Evolutionary conservation across 2,329 filamentous ascomycete species (phyloP).

Genomic region (Hymenoscyphus infarciens): DNA sequence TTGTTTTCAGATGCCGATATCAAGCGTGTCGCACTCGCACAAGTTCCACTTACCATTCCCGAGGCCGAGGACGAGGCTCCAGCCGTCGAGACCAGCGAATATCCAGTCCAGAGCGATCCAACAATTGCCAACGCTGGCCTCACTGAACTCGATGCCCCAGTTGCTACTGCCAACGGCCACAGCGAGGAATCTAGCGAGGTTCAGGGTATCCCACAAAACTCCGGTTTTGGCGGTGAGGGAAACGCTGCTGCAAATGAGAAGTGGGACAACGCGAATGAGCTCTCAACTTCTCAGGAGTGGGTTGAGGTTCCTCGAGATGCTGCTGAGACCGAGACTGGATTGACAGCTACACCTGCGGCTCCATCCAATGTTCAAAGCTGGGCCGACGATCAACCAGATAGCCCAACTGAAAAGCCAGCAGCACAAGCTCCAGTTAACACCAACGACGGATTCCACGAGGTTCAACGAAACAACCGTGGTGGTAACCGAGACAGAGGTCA

Average conservation of each 20-base stretch:
- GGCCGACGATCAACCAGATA: slow-evolving; percentile 74
- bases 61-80: slow-evolving; percentile 35
- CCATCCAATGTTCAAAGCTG: slow-evolving; percentile 65
- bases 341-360: slow-evolving; percentile 52
- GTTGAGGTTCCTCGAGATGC: slow-evolving; percentile 68
- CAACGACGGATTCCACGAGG: slow-evolving; percentile 70
- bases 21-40: slow-evolving; percentile 52
- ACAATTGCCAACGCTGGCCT: slow-evolving; percentile 64
- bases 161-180: slow-evolving; percentile 43
- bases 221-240: slow-evolving; percentile 45
- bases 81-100: slow-evolving; percentile 36
- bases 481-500: slow-evolving; percentile 38
- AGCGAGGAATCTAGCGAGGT: slow-evolving; percentile 37
- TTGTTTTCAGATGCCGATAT: slow-evolving; percentile 52
- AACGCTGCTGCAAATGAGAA: slow-evolving; percentile 62
- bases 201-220: slow-evolving; percentile 46
- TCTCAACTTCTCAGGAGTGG: slow-evolving; percentile 37
- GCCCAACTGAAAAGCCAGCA: slow-evolving; percentile 36
- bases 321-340: slow-evolving; percentile 67
- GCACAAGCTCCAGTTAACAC: slow-evolving; percentile 36
- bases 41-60: slow-evolving; percentile 42
- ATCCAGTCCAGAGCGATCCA: slow-evolving; percentile 53
- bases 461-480: slow-evolving; percentile 47
- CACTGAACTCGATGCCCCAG: slow-evolving; percentile 59
- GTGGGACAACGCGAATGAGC: slow-evolving; percentile 51